Evolutionary conservation across 2,329 filamentous ascomycete species (phyloP).

Genomic region (Fusarium abutilonis): DNA sequence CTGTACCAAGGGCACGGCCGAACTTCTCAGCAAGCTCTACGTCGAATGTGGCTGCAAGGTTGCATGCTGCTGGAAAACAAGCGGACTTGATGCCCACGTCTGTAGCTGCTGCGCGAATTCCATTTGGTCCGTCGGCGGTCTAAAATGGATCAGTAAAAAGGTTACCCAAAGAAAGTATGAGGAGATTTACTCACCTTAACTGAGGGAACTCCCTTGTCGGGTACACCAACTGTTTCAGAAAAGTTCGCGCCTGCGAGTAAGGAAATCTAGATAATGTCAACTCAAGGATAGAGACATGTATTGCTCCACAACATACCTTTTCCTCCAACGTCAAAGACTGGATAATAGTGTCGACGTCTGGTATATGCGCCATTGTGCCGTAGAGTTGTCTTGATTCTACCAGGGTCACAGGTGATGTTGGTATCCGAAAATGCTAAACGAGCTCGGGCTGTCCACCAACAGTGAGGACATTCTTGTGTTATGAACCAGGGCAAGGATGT

Average conservation of each 20-base stretch:
- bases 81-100: constrained; percentile 46
- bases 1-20: constrained; percentile 68
- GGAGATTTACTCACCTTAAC: constrained; percentile 26
- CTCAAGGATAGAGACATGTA: accelerated
- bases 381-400: not conserved
- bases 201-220: constrained; percentile 33
- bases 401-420: not conserved
- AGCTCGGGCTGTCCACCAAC: too few relatives aligned
- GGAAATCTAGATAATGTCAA: constrained; percentile 26
- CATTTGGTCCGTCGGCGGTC: constrained; percentile 50
- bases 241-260: constrained; percentile 40
- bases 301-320: constrained; percentile 10
- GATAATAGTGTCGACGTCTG: constrained; percentile 24
- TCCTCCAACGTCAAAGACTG: constrained; percentile 33
- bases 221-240: constrained; percentile 36
- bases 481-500: not conserved
- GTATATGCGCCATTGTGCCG: constrained; percentile 13
- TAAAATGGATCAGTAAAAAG: not conserved
- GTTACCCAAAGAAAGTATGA: too few relatives aligned
- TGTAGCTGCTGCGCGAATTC: constrained; percentile 48
- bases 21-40: constrained; percentile 64
- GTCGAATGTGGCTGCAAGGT: constrained; percentile 71
- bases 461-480: not conserved
- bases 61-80: constrained; percentile 48
- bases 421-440: constrained; percentile 1